A percentile compares a stretch with the other conserved stretches of the same genome.
These are phyloP conservation scores for Gossypium laxum DNA, from an alignment of 441 rosid genomes.

Conservation along the genomic window DNA sequence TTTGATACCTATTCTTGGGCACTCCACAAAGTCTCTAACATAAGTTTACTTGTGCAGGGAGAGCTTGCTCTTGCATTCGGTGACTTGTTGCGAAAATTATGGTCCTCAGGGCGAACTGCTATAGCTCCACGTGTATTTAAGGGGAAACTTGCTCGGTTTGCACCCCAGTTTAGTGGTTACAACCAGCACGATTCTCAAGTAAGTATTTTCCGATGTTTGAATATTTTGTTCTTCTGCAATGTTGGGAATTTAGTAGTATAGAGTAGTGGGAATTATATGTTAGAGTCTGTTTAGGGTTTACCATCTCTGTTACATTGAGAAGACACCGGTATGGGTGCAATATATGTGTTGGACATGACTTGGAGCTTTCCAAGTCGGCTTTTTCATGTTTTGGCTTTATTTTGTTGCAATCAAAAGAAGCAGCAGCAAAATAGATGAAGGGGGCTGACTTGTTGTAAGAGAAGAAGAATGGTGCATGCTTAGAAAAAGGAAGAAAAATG, in stretches of 20 bases:
- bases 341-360: not conserved
- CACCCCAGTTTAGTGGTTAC: conserved; percentile 63
- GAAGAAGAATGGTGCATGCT: not conserved
- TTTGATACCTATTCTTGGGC: not conserved
- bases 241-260: not conserved
- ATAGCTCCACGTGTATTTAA: conserved; percentile 50
- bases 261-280: not conserved
- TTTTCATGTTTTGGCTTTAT: not conserved
- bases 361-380: not conserved
- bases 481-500: not conserved
- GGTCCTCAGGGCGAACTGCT: conserved; percentile 41
- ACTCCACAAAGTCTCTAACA: conserved; percentile 22
- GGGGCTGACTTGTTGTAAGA: not conserved
- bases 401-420: not conserved
- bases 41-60: conserved; percentile 41
- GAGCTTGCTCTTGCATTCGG: conserved; percentile 61
- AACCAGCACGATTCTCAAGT: conserved; percentile 75
- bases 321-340: not conserved
- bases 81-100: conserved; percentile 44
- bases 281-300: not conserved
- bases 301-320: not conserved
- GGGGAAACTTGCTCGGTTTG: conserved; percentile 56
- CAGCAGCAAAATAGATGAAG: not conserved
- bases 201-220: conserved; percentile 15
- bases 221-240: not conserved